Percentiles rank a stretch among this genome's conserved stretches.
phyloP scores from a whole-genome alignment of 345 rosid genomes.

The Zanthoxylum bungeanum region DNA sequence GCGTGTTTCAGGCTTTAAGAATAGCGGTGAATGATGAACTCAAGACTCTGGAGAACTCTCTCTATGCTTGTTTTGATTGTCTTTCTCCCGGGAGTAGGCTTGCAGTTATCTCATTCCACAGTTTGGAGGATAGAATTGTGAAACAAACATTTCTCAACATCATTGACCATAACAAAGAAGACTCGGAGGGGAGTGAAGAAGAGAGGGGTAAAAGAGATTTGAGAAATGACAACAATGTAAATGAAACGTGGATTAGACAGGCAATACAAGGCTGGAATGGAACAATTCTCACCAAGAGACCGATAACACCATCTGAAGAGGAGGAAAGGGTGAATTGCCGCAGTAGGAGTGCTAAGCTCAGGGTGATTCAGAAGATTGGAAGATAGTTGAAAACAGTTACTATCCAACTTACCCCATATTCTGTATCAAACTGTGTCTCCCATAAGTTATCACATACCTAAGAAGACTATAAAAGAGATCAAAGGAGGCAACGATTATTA shows the following conservation, averaged over 20 bases:
- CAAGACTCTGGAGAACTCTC: conserved; percentile 63
- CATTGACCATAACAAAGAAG: conserved; percentile 30
- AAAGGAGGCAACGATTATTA: no score
- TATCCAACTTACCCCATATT: no score
- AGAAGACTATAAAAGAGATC: no score
- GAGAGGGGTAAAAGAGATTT: conserved; percentile 17
- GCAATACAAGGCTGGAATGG: conserved; percentile 57
- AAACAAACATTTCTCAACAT: conserved; percentile 86
- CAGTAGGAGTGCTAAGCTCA: conserved; percentile 84
- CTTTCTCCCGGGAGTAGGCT: conserved; percentile 89
- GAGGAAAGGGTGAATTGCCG: conserved; percentile 76
- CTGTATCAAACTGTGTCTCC: no score
- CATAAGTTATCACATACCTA: background rate
- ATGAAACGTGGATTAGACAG: conserved; percentile 67
- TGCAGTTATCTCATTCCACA: conserved; percentile 92
- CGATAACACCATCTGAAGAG: conserved; percentile 79
- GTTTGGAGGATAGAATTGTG: conserved; percentile 91
- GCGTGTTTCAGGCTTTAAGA: conserved; percentile 89
- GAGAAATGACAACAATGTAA: conserved; percentile 17
- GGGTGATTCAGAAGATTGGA: conserved; percentile 68
- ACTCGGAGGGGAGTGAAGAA: conserved; percentile 17
- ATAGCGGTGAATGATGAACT: conserved; percentile 96
- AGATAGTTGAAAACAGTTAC: background rate
- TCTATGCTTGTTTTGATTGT: conserved; percentile 61
- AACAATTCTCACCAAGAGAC: conserved; percentile 79